Evolutionary conservation across 106 monocot genomes (phyloP).

Genomic region (Acanthochlamys bracteata): DNA sequence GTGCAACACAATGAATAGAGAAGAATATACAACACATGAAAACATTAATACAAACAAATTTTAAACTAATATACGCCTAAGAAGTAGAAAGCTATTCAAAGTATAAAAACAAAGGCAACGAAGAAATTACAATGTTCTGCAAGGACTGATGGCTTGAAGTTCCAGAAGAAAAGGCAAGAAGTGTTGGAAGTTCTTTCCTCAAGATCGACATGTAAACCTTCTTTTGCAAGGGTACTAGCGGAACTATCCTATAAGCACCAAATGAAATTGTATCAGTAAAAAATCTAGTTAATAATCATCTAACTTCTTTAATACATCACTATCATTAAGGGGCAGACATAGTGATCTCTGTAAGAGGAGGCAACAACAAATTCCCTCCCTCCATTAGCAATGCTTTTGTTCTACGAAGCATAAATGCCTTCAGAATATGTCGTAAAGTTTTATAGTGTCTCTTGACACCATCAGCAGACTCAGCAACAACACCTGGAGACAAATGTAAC

Average conservation of each 20-base stretch:
- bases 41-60: too few relatives aligned
- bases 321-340: too few relatives aligned
- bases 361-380: constrained; percentile 60
- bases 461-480: constrained; percentile 18
- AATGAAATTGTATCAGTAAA: constrained; percentile 2
- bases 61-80: neutral
- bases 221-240: constrained; percentile 67
- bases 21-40: too few relatives aligned
- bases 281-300: constrained; percentile 3
- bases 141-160: constrained; percentile 64
- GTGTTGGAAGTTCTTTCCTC: constrained; percentile 76
- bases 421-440: constrained; percentile 65
- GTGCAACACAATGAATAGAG: too few relatives aligned
- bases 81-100: too few relatives aligned
- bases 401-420: constrained; percentile 96
- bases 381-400: constrained; percentile 77
- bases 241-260: constrained; percentile 57
- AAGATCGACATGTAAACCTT: constrained; percentile 89
- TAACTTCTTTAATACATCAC: too few relatives aligned
- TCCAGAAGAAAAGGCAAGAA: constrained; percentile 64
- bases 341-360: constrained; percentile 86
- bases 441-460: constrained; percentile 39
- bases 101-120: neutral
- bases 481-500: constrained; percentile 28
- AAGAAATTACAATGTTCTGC: constrained; percentile 73